Percentiles rank a stretch among this genome's conserved stretches.
These are phyloP conservation scores for Cladosporium sp. DNA, from an alignment of 2,329 filamentous ascomycete species.

Conservation along the genomic window DNA sequence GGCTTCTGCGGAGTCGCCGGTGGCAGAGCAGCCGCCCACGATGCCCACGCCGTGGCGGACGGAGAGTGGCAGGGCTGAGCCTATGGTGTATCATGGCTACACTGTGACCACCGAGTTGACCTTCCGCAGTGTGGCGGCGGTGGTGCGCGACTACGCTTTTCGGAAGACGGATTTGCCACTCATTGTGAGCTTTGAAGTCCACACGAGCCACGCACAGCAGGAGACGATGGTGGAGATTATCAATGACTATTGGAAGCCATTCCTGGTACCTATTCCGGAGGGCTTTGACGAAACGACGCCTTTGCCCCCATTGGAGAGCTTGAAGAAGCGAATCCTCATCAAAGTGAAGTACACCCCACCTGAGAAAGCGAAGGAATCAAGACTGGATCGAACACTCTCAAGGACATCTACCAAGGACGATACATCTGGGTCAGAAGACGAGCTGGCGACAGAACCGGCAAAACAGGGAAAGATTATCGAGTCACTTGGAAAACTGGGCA, in stretches of 20 bases:
- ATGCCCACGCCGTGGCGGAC: conserved; percentile 28
- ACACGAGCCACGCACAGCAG: conserved; percentile 76
- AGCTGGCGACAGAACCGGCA: conserved; percentile 33
- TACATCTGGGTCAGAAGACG: conserved; percentile 36
- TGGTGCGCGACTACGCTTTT: conserved; percentile 75
- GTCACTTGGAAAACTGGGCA: conserved; percentile 64
- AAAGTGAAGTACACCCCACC: conserved; percentile 45
- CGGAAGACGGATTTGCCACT: conserved; percentile 65
- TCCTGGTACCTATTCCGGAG: conserved; percentile 58
- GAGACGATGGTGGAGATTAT: conserved; percentile 91
- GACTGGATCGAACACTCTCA: conserved; percentile 12
- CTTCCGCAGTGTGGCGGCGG: conserved; percentile 79
- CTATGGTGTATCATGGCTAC: conserved; percentile 44
- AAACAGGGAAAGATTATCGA: conserved; percentile 59
- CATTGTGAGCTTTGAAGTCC: conserved; percentile 88
- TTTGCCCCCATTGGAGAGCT: conserved; percentile 55
- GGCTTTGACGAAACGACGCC: conserved; percentile 52
- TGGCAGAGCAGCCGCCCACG: conserved; percentile 3
- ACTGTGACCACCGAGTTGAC: conserved; percentile 80
- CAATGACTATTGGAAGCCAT: conserved; percentile 73
- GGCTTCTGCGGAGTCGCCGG: background rate
- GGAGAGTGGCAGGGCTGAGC: conserved; percentile 23
- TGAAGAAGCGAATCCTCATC: conserved; percentile 67
- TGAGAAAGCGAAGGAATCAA: conserved; percentile 24
- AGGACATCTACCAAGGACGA: conserved; percentile 13